A percentile compares a stretch with the other conserved stretches of the same genome.
Evolutionary conservation across 371 early-diverging fungal genomes (phyloP).

Genomic region (Zychaea mexicana): DNA sequence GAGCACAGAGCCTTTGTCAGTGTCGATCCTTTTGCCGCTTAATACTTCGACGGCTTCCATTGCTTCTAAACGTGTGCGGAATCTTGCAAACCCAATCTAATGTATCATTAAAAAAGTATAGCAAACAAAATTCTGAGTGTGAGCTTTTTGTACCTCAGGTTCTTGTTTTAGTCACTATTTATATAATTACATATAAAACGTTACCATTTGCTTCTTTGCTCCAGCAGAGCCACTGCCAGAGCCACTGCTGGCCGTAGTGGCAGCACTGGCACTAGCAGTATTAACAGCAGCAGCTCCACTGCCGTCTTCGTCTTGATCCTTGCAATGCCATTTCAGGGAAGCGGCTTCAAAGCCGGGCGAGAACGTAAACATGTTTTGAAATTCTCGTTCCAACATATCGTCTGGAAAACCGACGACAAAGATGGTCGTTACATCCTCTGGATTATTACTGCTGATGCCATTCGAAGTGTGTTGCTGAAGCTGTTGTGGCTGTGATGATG

Average conservation of each 20-base stretch:
- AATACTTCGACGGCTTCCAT: slow-evolving; percentile 36
- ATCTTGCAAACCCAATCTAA: slow-evolving; percentile 51
- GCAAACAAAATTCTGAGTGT: neutral
- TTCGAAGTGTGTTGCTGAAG: slow-evolving; percentile 2
- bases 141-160: too few species aligned
- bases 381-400: slow-evolving; percentile 96
- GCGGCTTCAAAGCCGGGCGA: slow-evolving; percentile 95
- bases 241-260: neutral
- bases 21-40: slow-evolving; percentile 39
- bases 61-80: slow-evolving; percentile 42
- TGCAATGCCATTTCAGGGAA: slow-evolving; percentile 82
- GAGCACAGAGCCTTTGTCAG: slow-evolving; percentile 35
- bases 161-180: too few species aligned
- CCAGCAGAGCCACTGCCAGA: slow-evolving; percentile 8
- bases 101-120: too few species aligned
- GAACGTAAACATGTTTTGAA: slow-evolving; percentile 97
- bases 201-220: slow-evolving; percentile 87
- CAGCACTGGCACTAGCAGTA: slow-evolving; percentile 3
- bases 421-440: slow-evolving; percentile 86
- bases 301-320: slow-evolving; percentile 55
- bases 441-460: neutral
- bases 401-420: slow-evolving; percentile 98
- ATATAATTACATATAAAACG: too few species aligned
- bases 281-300: slow-evolving; percentile 22
- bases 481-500: slow-evolving; percentile 8